Base-by-base conservation (phyloP, 768 basidiomycete genomes). In the Suillus discolor region DNA sequence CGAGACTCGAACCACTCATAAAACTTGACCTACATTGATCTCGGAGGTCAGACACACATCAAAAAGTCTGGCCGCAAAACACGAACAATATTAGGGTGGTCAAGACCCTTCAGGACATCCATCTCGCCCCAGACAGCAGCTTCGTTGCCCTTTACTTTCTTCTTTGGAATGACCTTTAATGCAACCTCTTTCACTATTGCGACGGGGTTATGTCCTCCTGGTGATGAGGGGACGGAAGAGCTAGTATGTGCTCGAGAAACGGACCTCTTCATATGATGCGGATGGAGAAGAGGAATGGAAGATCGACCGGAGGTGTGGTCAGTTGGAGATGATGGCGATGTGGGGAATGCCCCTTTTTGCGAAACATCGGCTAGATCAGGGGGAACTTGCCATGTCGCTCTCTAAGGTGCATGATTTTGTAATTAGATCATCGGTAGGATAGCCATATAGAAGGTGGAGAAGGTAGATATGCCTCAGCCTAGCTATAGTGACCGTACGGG, bases 1-100 rank as follows among this genome's bases (percentile, higher is more conserved):
- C 95, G 83, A 11, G 92, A 94, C 73, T 99, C 97, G 75, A 99
- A 99, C 89, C 92, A 94, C 75, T 97, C 96, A 76, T 91, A 96
- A 72, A 97, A 95, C 74, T 96, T 97, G 64, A 97, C 94, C 94
- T 95, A 38, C 20, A 31, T 25, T 11, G 36, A 15, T 34, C 49
- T 51, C 15, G 49, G 38, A 62, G 51, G 15, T 62, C 47, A 34
- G 15, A n/a, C 62, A 9, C 34, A n/a, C 11, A 39, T 23, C 9
- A 28, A 47, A 55, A 61, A 25, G 16, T 16, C 5, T 6, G 2
- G 1, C 38, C 11, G 39, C 36, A 59, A n/a, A 36, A 53, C 41
- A 81, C 87, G 71, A 64, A 96, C 96, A 69, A 98, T 93, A 72
- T 98, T 96, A 0, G 91, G 89, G 75, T 99, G 96, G 72, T 96